Conservation (phyloP, 805 yeast species). For the Hanseniaspora clermontiae region DNA sequence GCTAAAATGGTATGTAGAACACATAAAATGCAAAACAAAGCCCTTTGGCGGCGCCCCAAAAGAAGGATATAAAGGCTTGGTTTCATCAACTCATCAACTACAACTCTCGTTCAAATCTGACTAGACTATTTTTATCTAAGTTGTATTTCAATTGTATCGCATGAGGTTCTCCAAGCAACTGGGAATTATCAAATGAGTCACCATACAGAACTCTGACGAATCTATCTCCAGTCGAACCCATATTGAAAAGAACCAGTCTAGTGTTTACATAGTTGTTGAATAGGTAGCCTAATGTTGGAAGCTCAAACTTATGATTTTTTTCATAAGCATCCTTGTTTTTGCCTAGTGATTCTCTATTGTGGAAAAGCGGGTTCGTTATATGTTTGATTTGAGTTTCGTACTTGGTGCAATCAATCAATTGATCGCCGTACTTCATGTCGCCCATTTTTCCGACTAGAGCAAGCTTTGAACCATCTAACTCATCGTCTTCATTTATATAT, state of each 20-base stretch:
- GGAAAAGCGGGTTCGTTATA: slow-evolving; percentile 3
- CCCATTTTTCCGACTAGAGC: not conserved
- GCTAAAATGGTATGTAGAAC: not conserved
- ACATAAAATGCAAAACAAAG: not conserved
- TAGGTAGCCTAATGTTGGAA: slow-evolving; percentile 7
- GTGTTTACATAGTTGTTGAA: slow-evolving; percentile 10
- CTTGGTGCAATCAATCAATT: not conserved
- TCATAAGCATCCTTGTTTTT: not conserved
- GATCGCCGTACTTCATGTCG: not conserved
- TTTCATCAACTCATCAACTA: not conserved
- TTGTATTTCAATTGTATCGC: not conserved
- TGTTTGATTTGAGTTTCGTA: slow-evolving; percentile 3
- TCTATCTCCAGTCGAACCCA: slow-evolving; percentile 6
- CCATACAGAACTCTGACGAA: slow-evolving; percentile 5
- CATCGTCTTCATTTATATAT: slow-evolving; percentile 2
- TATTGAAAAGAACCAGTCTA: not conserved
- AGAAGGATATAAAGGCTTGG: not conserved
- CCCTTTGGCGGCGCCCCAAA: too few species aligned
- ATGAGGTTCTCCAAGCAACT: not conserved
- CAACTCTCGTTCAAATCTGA: not conserved
- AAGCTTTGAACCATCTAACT: not conserved
- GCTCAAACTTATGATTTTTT: slow-evolving; percentile 2
- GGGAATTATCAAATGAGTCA: slow-evolving; percentile 1
- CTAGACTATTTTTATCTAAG: not conserved
- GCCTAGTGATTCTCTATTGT: not conserved